Evolutionary conservation across 116 monocot genomes (phyloP), one percentile per base, ranked within the genome.

Genomic region (Dioscorea cayenensis): DNA sequence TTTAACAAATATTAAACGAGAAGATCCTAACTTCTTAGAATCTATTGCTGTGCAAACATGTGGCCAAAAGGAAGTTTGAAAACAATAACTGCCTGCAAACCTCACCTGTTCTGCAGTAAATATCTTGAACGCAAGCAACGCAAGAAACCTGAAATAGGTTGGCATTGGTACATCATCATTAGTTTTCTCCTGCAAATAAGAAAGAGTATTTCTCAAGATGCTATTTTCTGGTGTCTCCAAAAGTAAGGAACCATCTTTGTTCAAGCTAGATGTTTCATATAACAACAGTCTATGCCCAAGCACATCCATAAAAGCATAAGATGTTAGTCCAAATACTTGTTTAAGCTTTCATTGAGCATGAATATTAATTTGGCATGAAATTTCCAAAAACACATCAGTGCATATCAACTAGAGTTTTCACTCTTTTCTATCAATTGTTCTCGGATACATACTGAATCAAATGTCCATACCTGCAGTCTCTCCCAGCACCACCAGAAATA

Each of bases 401-500:
- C 4, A 32, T 32, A 32, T 32, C 32, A 32, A 32, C 4, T 32
- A 4, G 32, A 32, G 2, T 32, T 32, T 32, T 32, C 32, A 32
- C 32, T 32, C 4, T 32, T 32, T 32, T 1, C 32, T 32, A 32
- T 4, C 32, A 32, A 32, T 32, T 32, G 32, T 32, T 32, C 32
- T 32, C 32, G 4, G 7, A 55, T 70, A 13, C n/a, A 64, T 28
- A 49, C 19, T 14, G 49, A 64, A 69, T 65, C 23, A 29, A 60
- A 66, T 75, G 19, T 28, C 13, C 20, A 51, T 79, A 97, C 96
- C 90, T 84, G 81, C 73, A 97, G 58, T 50, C 69, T 87, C 38
- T 86, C 68, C 88, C 88, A 97, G 72, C 96, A 97, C 96, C 96
- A 97, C 92, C 92, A 97, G 81, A 97, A 97, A 75, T 97, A 84